Evolutionary conservation across 2,329 filamentous ascomycete species (phyloP).

Genomic region (Cladosporium austrohemisphaericum): DNA sequence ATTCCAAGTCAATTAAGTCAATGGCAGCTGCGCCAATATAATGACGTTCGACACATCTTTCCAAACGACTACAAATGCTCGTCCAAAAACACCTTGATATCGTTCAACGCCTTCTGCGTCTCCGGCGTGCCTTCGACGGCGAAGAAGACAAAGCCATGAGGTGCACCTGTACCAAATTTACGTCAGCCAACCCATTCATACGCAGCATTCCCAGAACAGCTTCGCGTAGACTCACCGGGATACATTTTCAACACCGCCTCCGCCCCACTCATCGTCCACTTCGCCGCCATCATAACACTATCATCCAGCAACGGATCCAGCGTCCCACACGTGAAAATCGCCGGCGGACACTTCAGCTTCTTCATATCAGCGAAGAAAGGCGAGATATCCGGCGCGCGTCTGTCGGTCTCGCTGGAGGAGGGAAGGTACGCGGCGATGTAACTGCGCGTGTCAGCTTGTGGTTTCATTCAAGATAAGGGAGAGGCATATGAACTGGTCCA

Average conservation of each 20-base stretch:
- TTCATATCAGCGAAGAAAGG: conserved; percentile 50
- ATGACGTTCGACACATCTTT: too few species aligned
- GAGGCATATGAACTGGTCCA: conserved; percentile 34
- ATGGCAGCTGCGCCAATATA: too few species aligned
- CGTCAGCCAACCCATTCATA: neutral
- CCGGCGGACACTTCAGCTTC: conserved; percentile 43
- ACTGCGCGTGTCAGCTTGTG: conserved; percentile 18
- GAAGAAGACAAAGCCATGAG: conserved; percentile 52
- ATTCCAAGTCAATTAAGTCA: too few species aligned
- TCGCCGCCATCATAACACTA: conserved; percentile 51
- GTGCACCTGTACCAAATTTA: conserved; percentile 37
- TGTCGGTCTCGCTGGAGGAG: conserved; percentile 38
- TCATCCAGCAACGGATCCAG: conserved; percentile 53
- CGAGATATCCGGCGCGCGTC: conserved; percentile 44
- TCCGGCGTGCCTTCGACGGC: conserved; percentile 34
- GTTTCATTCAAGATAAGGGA: neutral
- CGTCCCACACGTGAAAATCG: conserved; percentile 54
- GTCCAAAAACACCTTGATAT: conserved; percentile 27
- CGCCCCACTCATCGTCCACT: conserved; percentile 52
- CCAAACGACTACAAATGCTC: conserved; percentile 31
- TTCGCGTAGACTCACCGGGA: conserved; percentile 28
- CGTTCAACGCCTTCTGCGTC: conserved; percentile 38
- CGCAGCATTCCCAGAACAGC: neutral
- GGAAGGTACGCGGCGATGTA: conserved; percentile 48
- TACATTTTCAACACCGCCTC: conserved; percentile 52